phyloP scores from a whole-genome alignment of 2,329 filamentous ascomycete genomes.

The Fusarium xylarioides region DNA sequence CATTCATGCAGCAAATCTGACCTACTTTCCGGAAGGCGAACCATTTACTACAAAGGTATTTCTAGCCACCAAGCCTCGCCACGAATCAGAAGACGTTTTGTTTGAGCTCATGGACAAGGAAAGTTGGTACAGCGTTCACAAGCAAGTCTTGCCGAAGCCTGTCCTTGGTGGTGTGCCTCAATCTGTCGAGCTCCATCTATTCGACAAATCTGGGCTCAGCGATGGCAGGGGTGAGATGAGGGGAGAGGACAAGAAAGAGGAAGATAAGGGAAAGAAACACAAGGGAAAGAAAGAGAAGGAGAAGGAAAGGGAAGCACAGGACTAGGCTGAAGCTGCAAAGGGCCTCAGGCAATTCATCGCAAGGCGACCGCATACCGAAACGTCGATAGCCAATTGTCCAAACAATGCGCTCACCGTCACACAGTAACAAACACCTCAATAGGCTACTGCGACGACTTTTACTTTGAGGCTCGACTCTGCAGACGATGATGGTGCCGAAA shows the following conservation, averaged over 20 bases:
- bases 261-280: neutral
- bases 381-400: conserved; percentile 31
- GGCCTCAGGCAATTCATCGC: conserved; percentile 20
- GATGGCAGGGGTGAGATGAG: conserved; percentile 21
- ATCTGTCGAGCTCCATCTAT: conserved; percentile 62
- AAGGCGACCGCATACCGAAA: conserved; percentile 23
- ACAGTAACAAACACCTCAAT: neutral
- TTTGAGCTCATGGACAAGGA: conserved; percentile 57
- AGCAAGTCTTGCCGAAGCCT: conserved; percentile 55
- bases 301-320: neutral
- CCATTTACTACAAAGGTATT: conserved; percentile 55
- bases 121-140: conserved; percentile 56
- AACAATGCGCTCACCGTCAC: conserved; percentile 17
- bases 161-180: conserved; percentile 56
- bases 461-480: conserved; percentile 9
- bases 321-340: conserved; percentile 19
- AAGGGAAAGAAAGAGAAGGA: neutral
- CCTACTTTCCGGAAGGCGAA: conserved; percentile 25
- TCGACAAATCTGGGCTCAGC: conserved; percentile 50
- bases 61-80: conserved; percentile 65
- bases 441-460: neutral
- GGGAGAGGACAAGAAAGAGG: neutral
- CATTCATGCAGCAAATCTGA: conserved; percentile 53
- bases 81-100: conserved; percentile 60
- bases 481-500: conserved; percentile 16